phyloP scores from a whole-genome alignment of 768 basidiomycete species.

The Hericium alpestre region DNA sequence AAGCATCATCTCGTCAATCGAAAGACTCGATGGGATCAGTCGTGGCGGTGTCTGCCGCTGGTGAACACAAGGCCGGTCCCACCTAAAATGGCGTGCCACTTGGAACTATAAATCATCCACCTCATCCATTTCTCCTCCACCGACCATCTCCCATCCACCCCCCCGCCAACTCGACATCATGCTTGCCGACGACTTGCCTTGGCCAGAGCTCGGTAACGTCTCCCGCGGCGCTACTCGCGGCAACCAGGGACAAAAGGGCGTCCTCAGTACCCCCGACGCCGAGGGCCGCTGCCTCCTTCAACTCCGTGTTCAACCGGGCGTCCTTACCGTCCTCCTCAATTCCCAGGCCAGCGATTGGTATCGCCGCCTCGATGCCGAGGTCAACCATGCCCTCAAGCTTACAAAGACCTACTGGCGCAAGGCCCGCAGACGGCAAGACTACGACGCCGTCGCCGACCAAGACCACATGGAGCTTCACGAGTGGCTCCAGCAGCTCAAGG shows the following conservation, averaged over 20 bases:
- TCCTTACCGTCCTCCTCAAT: constrained; percentile 65
- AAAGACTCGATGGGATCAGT: no score
- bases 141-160: not conserved
- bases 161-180: constrained; percentile 18
- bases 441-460: constrained; percentile 75
- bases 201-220: constrained; percentile 80
- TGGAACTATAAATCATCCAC: not conserved
- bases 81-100: not conserved
- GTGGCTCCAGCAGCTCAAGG: constrained; percentile 80
- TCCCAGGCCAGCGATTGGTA: constrained; percentile 78
- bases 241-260: constrained; percentile 81
- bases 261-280: constrained; percentile 56
- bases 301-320: constrained; percentile 74
- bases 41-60: no score
- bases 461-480: constrained; percentile 86
- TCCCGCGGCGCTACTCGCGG: constrained; percentile 75
- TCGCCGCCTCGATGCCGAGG: constrained; percentile 64
- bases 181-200: constrained; percentile 67
- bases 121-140: not conserved
- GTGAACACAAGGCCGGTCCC: not conserved
- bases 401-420: constrained; percentile 86
- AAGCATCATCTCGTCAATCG: no score
- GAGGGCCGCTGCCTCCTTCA: constrained; percentile 74
- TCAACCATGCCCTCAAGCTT: constrained; percentile 70
- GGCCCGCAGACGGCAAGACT: constrained; percentile 65